Evolutionary conservation across 1,139 yeast genomes (phyloP).

Genomic region (Hemisphaericaspora subhashii): DNA sequence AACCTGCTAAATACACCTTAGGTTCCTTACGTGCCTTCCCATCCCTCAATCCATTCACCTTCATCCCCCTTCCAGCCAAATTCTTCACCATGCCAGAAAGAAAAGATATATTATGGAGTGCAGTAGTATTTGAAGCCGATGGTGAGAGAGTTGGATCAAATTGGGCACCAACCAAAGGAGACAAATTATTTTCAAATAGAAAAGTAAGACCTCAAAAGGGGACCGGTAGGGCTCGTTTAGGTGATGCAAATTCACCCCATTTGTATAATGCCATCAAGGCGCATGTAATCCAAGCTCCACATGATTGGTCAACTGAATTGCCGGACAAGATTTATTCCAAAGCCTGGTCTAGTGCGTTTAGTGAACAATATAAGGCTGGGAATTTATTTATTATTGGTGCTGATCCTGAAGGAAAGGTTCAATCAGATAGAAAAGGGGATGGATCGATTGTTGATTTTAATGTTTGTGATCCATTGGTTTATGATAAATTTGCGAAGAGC

Average conservation of each 20-base stretch:
- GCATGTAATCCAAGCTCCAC: slow-evolving; percentile 86
- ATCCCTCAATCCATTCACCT: slow-evolving; percentile 76
- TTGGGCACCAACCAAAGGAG: slow-evolving; percentile 81
- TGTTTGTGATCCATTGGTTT: slow-evolving; percentile 49
- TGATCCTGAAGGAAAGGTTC: slow-evolving; percentile 21
- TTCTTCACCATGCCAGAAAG: slow-evolving; percentile 76
- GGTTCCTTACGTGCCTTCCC: slow-evolving; percentile 87
- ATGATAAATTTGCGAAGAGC: slow-evolving; percentile 56
- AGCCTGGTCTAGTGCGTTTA: slow-evolving; percentile 80
- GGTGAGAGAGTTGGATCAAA: slow-evolving; percentile 86
- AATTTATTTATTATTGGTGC: slow-evolving; percentile 65
- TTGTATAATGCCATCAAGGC: slow-evolving; percentile 91
- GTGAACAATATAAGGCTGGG: slow-evolving; percentile 77
- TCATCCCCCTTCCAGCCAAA: slow-evolving; percentile 71
- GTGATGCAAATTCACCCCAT: slow-evolving; percentile 93
- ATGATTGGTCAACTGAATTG: slow-evolving; percentile 82
- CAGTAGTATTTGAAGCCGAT: slow-evolving; percentile 91
- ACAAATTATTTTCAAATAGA: slow-evolving; percentile 80
- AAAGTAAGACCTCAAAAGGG: slow-evolving; percentile 92
- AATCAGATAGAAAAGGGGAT: slow-evolving; percentile 19
- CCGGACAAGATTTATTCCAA: slow-evolving; percentile 71
- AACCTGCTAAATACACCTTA: slow-evolving; percentile 74
- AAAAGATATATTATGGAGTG: slow-evolving; percentile 91
- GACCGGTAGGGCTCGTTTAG: slow-evolving; percentile 91
- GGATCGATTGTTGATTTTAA: slow-evolving; percentile 43